Evolutionary conservation across 1,284 basidiomycete genomes (phyloP).

Genomic region (Leccinum pachyderme): DNA sequence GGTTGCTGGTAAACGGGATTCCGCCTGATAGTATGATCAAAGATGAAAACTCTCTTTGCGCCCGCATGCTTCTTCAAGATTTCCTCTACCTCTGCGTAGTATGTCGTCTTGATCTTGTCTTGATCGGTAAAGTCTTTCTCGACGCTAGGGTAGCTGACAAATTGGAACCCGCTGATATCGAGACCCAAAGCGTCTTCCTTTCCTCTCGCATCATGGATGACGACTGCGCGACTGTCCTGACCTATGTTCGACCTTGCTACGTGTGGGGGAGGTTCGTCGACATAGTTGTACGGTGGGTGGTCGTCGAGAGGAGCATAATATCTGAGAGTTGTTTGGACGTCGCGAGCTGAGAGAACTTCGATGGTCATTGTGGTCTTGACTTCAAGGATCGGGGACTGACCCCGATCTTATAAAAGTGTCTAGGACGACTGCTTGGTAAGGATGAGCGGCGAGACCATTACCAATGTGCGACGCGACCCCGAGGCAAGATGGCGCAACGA

Average conservation of each 20-base stretch:
- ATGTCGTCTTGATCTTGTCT: constrained; percentile 33
- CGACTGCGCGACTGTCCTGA: constrained; percentile 21
- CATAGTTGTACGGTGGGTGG: constrained; percentile 31
- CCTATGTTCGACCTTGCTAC: constrained; percentile 27
- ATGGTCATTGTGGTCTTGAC: constrained; percentile 16
- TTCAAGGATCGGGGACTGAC: neutral
- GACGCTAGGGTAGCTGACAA: constrained; percentile 30
- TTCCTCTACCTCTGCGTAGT: constrained; percentile 43
- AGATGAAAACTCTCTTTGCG: constrained; percentile 43
- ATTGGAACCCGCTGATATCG: constrained; percentile 45
- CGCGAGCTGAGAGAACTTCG: constrained; percentile 17
- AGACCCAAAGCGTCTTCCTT: constrained; percentile 35
- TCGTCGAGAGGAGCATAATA: constrained; percentile 21
- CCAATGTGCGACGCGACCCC: constrained; percentile 2
- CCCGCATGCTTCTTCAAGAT: constrained; percentile 43
- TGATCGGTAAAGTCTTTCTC: constrained; percentile 46
- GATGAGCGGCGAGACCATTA: neutral
- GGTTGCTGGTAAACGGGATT: constrained; percentile 6
- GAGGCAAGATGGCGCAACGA: constrained; percentile 11
- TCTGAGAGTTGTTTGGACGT: constrained; percentile 33
- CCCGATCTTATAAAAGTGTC: constrained; percentile 8
- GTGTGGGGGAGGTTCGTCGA: constrained; percentile 24
- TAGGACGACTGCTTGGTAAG: constrained; percentile 13
- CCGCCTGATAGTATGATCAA: constrained; percentile 46
- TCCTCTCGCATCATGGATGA: constrained; percentile 36